Evolutionary conservation across 306 rosid genomes (phyloP).

Genomic region (Alnus rubra): DNA sequence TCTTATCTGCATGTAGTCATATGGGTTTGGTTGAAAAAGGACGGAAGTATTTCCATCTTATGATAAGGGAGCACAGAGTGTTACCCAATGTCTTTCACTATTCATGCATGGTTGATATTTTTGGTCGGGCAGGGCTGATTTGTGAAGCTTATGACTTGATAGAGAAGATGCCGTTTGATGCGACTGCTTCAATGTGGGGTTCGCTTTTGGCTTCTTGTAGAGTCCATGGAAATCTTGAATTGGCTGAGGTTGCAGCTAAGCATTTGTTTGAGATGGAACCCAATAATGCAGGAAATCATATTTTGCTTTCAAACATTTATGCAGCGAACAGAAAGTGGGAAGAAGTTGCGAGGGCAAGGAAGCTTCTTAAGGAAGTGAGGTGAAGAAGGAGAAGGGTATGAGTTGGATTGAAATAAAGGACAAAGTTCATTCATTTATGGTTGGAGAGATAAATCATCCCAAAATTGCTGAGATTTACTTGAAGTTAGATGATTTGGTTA

Average conservation of each 20-base stretch:
- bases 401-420: slow-evolving; percentile 89
- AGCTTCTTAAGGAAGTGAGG: slow-evolving; percentile 62
- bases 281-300: slow-evolving; percentile 78
- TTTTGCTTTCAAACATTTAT: slow-evolving; percentile 73
- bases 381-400: slow-evolving; percentile 73
- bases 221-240: slow-evolving; percentile 53
- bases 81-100: slow-evolving; percentile 73
- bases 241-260: slow-evolving; percentile 79
- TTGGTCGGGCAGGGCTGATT: slow-evolving; percentile 70
- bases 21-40: slow-evolving; percentile 74
- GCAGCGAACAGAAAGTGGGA: slow-evolving; percentile 78
- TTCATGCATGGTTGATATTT: slow-evolving; percentile 77
- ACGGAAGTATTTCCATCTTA: slow-evolving; percentile 62
- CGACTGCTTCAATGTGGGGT: slow-evolving; percentile 83
- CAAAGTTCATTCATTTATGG: slow-evolving; percentile 70
- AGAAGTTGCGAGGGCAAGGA: slow-evolving; percentile 76
- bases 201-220: slow-evolving; percentile 85
- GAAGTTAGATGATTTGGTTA: slow-evolving; percentile 59
- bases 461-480: slow-evolving; percentile 53
- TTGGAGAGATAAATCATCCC: slow-evolving; percentile 70
- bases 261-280: slow-evolving; percentile 76
- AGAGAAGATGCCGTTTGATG: slow-evolving; percentile 60
- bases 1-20: slow-evolving; percentile 75
- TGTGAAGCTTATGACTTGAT: slow-evolving; percentile 58
- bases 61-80: slow-evolving; percentile 54